Conservation (phyloP, 2,329 filamentous ascomycete genomes). For the Phyllosticta citribraziliensis region DNA sequence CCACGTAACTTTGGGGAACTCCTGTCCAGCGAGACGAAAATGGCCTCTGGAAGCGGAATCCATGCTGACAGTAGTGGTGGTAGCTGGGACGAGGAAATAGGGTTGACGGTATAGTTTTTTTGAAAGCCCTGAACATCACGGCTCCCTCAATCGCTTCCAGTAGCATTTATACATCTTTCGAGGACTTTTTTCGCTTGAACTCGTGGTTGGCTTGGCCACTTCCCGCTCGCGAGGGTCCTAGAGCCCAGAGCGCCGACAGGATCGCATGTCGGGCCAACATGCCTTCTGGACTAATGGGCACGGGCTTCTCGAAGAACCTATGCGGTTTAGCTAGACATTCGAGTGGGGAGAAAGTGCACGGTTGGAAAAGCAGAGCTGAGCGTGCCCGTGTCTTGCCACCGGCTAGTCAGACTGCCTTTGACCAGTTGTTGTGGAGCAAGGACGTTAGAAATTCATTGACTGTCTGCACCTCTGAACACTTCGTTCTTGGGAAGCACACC, state of each 20-base stretch:
- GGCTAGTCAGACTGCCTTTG: not conserved
- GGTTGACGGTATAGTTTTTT: not conserved
- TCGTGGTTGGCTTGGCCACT: not conserved
- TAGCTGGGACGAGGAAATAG: not conserved
- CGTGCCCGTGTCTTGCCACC: not conserved
- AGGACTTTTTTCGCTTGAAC: not conserved
- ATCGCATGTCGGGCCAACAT: not conserved
- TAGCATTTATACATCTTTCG: not conserved
- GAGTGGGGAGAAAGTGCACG: not conserved
- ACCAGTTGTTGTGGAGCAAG: not conserved
- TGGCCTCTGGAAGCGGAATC: constrained; percentile 23
- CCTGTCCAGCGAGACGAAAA: constrained; percentile 21
- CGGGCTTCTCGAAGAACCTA: not conserved
- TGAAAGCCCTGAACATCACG: not conserved
- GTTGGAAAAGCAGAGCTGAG: not conserved
- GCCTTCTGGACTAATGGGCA: not conserved
- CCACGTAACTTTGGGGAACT: constrained; percentile 23
- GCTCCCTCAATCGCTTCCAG: too few relatives aligned
- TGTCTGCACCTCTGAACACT: not conserved
- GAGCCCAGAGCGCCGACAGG: not conserved
- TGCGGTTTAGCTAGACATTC: not conserved
- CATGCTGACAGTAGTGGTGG: constrained; percentile 13
- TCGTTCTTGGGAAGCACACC: not conserved
- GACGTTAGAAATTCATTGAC: not conserved
- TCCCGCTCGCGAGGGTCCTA: not conserved